Evolutionary conservation across 1,139 yeast genomes (phyloP).

Genomic region (Taphrina deformans): DNA sequence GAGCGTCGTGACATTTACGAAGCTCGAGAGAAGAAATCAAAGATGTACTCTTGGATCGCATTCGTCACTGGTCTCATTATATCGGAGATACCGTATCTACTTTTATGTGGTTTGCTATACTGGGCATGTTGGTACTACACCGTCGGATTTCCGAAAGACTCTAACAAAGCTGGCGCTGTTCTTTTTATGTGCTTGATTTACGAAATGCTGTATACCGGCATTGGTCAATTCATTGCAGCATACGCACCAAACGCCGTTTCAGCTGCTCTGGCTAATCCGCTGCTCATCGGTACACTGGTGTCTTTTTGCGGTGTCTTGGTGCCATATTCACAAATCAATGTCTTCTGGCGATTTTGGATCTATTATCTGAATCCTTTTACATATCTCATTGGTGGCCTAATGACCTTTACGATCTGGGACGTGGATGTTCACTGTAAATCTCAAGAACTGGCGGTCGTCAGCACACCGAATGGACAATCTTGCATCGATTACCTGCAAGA

Average conservation of each 20-base stretch:
- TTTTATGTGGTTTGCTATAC: conserved; percentile 45
- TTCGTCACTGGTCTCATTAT: conserved; percentile 49
- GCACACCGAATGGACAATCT: conserved; percentile 55
- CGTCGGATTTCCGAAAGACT: conserved; percentile 51
- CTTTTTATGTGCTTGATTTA: conserved; percentile 51
- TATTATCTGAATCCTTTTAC: conserved; percentile 59
- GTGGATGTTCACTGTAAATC: conserved; percentile 51
- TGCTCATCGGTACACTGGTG: conserved; percentile 53
- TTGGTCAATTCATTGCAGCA: conserved; percentile 53
- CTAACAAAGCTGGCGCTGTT: conserved; percentile 51
- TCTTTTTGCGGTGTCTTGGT: conserved; percentile 63
- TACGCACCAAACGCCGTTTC: conserved; percentile 52
- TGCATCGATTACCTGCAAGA: conserved; percentile 55
- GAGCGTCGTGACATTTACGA: conserved; percentile 57
- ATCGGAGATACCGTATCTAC: conserved; percentile 50
- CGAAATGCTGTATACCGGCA: conserved; percentile 52
- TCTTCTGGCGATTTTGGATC: conserved; percentile 59
- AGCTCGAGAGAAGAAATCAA: conserved; percentile 62
- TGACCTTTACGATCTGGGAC: conserved; percentile 52
- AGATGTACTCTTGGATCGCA: conserved; percentile 62
- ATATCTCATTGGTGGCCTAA: conserved; percentile 54
- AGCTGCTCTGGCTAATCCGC: conserved; percentile 53
- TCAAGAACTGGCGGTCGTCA: conserved; percentile 52
- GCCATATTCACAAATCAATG: conserved; percentile 53
- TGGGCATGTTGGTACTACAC: conserved; percentile 47